Evolutionary conservation across 2,329 filamentous ascomycete genomes (phyloP), one percentile per base, ranked within the genome.

Genomic region (Xylaria polymorpha): DNA sequence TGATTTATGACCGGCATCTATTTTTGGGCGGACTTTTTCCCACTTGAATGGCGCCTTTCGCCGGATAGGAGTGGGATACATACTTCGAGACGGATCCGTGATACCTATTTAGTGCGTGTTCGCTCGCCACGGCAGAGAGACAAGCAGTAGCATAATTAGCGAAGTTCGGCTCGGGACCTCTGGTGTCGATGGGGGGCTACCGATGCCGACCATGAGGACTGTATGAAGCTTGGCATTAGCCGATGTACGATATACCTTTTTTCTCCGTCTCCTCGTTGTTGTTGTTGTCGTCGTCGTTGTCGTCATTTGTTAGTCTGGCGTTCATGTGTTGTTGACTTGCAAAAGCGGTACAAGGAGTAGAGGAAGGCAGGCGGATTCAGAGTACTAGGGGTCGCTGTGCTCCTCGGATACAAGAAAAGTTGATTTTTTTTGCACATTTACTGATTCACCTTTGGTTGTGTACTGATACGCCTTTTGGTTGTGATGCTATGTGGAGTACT

Each of bases 311-410:
- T 68, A 18, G 37, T 51, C 43, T 44, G 69, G 69, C 61, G 69
- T 71, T 70, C 48, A 41, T 35, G 64, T 71, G 55, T 64, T 41
- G 53, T 69, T 48, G 29, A 43, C 25, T 55, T 64, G 65, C 65
- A 71, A 75, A 72, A 69, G 64, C 51, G 72, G 67, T 71, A 67
- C 67, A 69, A 69, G 72, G 69, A 71, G 73, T 74, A 72, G 73
- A 73, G 69, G 56, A 55, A 57, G 61, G 59, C 22, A 62, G 64
- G 46, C 43, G 60, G 67, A 60, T 61, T 61, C 56, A 63, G 50
- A 64, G 62, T 46, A 46, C 8, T 44, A 18, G 53, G 61, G 51
- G 55, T 60, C 25, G 50, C 35, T 58, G 43, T 43, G 58, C 41
- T 60, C 64, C 57, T 41, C n/a, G 41, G 32, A 22, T 51, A 60